Evolutionary conservation across 139 green algal species (phyloP).

Genomic region (Haematococcus sp.): DNA sequence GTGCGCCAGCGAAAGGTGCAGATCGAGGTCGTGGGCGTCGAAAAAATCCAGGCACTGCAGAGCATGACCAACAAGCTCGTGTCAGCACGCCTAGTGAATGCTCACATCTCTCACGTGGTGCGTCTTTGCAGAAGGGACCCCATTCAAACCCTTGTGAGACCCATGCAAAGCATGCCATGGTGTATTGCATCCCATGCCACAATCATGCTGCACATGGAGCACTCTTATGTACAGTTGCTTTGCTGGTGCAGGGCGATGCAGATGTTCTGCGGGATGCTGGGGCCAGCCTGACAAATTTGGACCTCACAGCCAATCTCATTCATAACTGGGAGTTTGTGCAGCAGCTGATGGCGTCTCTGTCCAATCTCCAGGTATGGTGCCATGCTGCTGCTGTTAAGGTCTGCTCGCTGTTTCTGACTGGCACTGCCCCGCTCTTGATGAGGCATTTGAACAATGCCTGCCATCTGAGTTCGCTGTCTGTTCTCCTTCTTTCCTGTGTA

Average conservation of each 20-base stretch:
- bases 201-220: too few species aligned
- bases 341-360: constrained; percentile 40
- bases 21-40: constrained; percentile 65
- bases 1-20: constrained; percentile 34
- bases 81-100: constrained; percentile 41
- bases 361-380: constrained; percentile 13
- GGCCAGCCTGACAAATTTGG: constrained; percentile 52
- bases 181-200: not conserved
- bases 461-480: too few species aligned
- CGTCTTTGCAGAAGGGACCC: constrained; percentile 7
- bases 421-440: not conserved
- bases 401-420: not conserved
- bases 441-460: too few species aligned
- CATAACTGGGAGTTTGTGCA: constrained; percentile 48
- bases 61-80: constrained; percentile 39
- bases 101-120: constrained; percentile 46
- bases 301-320: constrained; percentile 74
- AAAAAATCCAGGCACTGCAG: constrained; percentile 51
- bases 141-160: not conserved
- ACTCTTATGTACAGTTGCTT: not conserved
- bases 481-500: too few species aligned
- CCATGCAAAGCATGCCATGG: not conserved
- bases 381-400: not conserved
- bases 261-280: constrained; percentile 18
- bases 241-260: constrained; percentile 33